phyloP scores from a whole-genome alignment of 2,329 filamentous ascomycete species.

The Lachnellula willkommii region DNA sequence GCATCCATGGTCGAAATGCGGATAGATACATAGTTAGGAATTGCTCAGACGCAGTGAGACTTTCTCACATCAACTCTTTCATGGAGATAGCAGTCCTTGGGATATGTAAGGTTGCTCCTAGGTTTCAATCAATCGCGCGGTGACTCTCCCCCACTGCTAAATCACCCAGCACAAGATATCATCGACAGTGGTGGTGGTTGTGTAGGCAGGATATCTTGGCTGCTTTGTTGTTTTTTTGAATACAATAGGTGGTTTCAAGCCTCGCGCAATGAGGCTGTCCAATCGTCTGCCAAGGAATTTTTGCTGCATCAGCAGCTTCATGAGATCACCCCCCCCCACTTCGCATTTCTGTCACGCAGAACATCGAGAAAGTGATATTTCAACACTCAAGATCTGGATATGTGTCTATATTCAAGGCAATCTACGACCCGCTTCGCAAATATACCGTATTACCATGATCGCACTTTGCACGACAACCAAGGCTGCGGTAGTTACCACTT shows the following conservation, averaged over 20 bases:
- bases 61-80: not conserved
- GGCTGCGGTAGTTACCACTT: too few relatives aligned
- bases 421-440: too few relatives aligned
- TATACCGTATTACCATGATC: too few relatives aligned
- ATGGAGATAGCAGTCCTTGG: not conserved
- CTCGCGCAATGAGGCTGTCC: not conserved
- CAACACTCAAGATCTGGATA: too few relatives aligned
- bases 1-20: slow-evolving; percentile 12
- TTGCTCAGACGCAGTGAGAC: not conserved
- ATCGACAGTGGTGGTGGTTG: not conserved
- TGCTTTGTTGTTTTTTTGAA: not conserved
- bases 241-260: not conserved
- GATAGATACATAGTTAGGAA: not conserved
- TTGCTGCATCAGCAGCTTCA: not conserved
- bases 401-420: too few relatives aligned
- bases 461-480: too few relatives aligned
- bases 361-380: too few relatives aligned
- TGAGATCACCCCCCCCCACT: not conserved
- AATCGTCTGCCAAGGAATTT: not conserved
- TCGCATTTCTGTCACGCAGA: not conserved
- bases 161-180: not conserved
- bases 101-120: not conserved
- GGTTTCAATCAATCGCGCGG: not conserved
- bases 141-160: not conserved
- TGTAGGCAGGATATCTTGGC: not conserved